Conservation (phyloP, 192 early-diverging fungal species). For the Phycomyces nitens region DNA sequence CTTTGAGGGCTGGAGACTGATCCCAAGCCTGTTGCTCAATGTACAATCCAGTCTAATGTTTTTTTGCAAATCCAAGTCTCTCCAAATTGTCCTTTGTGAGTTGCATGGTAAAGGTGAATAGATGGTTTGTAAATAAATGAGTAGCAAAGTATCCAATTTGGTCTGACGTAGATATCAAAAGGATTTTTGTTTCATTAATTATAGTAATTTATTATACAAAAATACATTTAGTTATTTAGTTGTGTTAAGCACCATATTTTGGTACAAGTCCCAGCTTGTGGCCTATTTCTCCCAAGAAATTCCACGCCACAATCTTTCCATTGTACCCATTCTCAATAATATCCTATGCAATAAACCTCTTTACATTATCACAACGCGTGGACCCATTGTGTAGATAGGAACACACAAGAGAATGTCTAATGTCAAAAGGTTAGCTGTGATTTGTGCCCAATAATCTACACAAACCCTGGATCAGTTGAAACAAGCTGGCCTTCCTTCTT, state of each 20-base stretch:
- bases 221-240: too few species aligned
- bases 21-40: too few species aligned
- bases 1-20: too few species aligned
- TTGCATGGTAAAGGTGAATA: background rate
- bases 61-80: too few species aligned
- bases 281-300: conserved; percentile 24
- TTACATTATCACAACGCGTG: conserved; percentile 1
- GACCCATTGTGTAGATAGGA: conserved; percentile 19
- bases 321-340: conserved; percentile 15
- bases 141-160: too few species aligned
- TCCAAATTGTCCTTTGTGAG: background rate
- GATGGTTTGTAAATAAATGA: too few species aligned
- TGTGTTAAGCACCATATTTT: conserved; percentile 33
- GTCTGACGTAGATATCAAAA: too few species aligned
- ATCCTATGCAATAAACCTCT: conserved; percentile 4
- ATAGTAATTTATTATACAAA: too few species aligned
- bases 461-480: background rate
- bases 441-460: too few species aligned
- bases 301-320: conserved; percentile 21
- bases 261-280: conserved; percentile 25
- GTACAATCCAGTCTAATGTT: too few species aligned
- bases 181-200: too few species aligned
- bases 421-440: too few species aligned
- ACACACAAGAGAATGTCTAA: background rate
- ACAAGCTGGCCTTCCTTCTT: background rate